These are phyloP conservation scores for Fusarium coffeatum DNA, from an alignment of 2,329 filamentous ascomycete genomes.

Conservation along the genomic window DNA sequence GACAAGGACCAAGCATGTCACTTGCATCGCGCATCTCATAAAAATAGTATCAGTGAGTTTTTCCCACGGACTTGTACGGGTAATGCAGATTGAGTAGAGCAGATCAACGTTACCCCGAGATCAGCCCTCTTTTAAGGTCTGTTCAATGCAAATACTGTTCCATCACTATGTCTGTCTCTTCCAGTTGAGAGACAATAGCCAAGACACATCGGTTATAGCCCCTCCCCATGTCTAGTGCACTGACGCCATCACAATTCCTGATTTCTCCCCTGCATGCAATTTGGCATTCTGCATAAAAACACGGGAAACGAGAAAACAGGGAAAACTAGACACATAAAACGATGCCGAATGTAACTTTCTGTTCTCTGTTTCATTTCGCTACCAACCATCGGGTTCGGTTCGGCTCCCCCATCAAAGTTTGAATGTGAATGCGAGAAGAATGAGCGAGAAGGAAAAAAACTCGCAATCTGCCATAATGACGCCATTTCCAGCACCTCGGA, in stretches of 20 bases:
- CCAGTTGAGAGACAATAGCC: neutral
- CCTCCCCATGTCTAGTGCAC: constrained; percentile 22
- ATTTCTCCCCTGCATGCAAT: constrained; percentile 31
- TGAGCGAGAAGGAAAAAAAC: neutral
- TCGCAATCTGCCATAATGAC: constrained; percentile 18
- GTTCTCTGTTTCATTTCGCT: neutral
- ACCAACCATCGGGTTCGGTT: neutral
- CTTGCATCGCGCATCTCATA: constrained; percentile 1
- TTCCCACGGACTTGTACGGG: neutral
- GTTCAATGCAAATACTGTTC: too few species aligned
- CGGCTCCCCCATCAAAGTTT: neutral
- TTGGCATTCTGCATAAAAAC: constrained; percentile 8
- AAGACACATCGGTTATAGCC: constrained; percentile 14
- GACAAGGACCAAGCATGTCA: constrained; percentile 1
- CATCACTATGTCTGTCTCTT: too few species aligned
- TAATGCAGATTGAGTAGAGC: constrained; percentile 7
- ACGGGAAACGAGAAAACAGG: constrained; percentile 6
- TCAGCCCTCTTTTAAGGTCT: neutral
- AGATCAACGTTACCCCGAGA: constrained; percentile 10
- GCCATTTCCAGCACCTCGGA: constrained; percentile 13
- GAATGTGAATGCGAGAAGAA: neutral
- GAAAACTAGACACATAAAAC: constrained; percentile 1
- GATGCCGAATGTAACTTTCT: neutral
- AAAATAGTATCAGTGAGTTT: constrained; percentile 8
- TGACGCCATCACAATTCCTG: constrained; percentile 32